These are phyloP conservation scores for Sisymbrium altissimum DNA, from an alignment of 345 rosid species.

Conservation along the genomic window DNA sequence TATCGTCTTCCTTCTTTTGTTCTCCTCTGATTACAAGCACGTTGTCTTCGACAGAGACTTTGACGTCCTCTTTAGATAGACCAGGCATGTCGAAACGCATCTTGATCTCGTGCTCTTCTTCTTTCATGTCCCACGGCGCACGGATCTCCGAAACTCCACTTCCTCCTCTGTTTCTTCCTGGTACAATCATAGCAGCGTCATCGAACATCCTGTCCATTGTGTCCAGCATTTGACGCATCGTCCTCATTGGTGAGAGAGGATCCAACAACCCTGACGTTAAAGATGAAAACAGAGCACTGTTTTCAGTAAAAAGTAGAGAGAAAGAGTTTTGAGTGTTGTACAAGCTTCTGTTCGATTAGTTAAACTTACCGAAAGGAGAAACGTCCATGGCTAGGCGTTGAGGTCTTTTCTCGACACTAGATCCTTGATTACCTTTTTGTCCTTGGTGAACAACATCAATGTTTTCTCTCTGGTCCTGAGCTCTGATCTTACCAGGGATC, in stretches of 20 bases:
- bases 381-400: constrained; percentile 43
- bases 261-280: constrained; percentile 50
- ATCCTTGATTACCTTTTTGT: constrained; percentile 34
- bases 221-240: constrained; percentile 77
- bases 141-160: constrained; percentile 40
- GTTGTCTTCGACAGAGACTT: constrained; percentile 63
- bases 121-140: constrained; percentile 81
- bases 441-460: constrained; percentile 52
- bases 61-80: constrained; percentile 68
- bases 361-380: constrained; percentile 62
- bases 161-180: constrained; percentile 34
- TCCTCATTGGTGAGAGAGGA: constrained; percentile 68
- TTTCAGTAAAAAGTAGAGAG: not conserved
- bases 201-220: constrained; percentile 72
- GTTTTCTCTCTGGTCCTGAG: constrained; percentile 39
- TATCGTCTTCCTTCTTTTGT: constrained; percentile 50
- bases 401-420: constrained; percentile 47
- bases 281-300: not conserved
- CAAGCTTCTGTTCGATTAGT: not conserved
- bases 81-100: constrained; percentile 94
- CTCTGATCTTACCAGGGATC: constrained; percentile 34
- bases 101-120: constrained; percentile 66
- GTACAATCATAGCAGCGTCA: constrained; percentile 40
- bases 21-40: constrained; percentile 63
- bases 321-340: not conserved